Conservation (phyloP, 306 rosid genomes). For the Cicer cuneatum region DNA sequence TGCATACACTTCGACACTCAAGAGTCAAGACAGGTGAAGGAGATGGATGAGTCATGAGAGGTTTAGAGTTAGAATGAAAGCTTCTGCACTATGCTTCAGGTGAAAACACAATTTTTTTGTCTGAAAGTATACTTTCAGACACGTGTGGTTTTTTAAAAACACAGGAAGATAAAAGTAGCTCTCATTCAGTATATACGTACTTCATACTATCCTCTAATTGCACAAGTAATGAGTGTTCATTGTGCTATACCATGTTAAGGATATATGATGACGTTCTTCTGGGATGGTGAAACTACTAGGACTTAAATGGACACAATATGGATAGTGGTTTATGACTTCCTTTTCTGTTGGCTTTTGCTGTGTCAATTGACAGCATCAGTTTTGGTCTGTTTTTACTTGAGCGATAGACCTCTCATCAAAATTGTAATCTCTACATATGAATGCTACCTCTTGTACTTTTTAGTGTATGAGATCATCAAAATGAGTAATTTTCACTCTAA, state of each 20-base stretch:
- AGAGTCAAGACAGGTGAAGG: too few species aligned
- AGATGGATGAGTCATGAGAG: too few species aligned
- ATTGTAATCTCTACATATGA: not conserved
- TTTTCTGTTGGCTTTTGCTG: not conserved
- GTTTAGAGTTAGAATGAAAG: too few species aligned
- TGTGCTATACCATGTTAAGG: not conserved
- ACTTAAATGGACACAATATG: not conserved
- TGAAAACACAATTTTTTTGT: too few species aligned
- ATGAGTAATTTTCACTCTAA: too few species aligned
- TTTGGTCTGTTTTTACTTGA: not conserved
- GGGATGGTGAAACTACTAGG: slow-evolving; percentile 12
- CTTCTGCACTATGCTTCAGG: too few species aligned
- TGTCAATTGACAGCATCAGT: not conserved
- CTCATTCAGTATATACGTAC: not conserved
- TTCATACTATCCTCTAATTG: slow-evolving; percentile 6
- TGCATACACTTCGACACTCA: too few species aligned
- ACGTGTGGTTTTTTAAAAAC: too few species aligned
- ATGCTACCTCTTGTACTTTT: too few species aligned
- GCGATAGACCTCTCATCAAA: not conserved
- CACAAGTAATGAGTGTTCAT: not conserved
- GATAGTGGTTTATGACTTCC: not conserved
- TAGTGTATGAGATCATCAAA: too few species aligned
- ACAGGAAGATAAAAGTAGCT: not conserved
- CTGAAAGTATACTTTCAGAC: too few species aligned
- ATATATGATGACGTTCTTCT: not conserved